These are phyloP conservation scores for Sherardia arvensis DNA, from an alignment of 257 asterid genomes.

Conservation along the genomic window DNA sequence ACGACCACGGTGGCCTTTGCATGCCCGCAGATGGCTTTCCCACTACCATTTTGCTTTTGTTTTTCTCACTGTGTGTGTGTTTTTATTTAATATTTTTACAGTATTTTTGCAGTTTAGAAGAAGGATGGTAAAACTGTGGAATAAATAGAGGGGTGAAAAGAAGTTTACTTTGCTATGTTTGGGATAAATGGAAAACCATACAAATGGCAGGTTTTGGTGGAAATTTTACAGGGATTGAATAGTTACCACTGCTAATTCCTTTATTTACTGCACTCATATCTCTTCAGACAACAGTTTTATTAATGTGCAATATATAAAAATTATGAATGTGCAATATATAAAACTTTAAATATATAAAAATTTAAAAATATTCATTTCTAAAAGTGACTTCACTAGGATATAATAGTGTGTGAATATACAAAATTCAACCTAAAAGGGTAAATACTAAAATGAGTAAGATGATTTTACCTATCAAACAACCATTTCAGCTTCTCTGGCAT, in stretches of 20 bases:
- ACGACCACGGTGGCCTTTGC: slow-evolving; percentile 34
- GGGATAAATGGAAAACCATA: slow-evolving; percentile 12
- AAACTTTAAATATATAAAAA: no score
- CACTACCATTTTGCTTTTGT: slow-evolving; percentile 23
- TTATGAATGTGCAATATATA: no score
- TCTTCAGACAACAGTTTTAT: neutral
- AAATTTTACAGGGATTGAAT: slow-evolving; percentile 5
- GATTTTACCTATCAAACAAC: slow-evolving; percentile 40
- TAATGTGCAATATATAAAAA: no score
- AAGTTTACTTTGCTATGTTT: neutral
- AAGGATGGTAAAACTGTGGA: neutral
- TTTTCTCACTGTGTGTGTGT: neutral
- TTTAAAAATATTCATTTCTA: no score
- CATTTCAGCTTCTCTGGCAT: slow-evolving; percentile 87
- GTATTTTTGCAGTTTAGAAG: neutral
- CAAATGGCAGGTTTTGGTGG: slow-evolving; percentile 1
- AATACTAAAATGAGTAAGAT: neutral
- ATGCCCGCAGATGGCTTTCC: slow-evolving; percentile 20
- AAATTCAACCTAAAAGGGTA: no score
- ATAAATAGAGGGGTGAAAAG: slow-evolving; percentile 13
- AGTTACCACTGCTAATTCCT: slow-evolving; percentile 1
- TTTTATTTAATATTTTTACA: neutral
- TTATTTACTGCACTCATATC: neutral
- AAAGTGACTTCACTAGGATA: no score
- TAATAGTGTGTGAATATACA: no score